Percentiles rank a stretch among this genome's conserved stretches.
These are phyloP conservation scores for Flaveria brownii DNA, from an alignment of 129 eudicot genomes.

Conservation along the genomic window DNA sequence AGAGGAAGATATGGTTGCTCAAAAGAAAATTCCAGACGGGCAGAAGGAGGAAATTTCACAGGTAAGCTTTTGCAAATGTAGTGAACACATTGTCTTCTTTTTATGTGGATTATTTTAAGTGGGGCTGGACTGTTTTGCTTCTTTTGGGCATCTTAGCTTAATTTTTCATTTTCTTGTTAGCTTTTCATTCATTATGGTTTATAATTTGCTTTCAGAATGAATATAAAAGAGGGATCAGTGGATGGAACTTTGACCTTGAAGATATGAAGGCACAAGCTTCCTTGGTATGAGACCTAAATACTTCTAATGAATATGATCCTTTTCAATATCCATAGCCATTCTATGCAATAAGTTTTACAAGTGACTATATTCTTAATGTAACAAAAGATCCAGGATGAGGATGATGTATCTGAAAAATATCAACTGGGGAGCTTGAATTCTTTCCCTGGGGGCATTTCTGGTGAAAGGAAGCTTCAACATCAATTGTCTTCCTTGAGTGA, in stretches of 20 bases:
- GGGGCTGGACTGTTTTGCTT: slow-evolving; percentile 7
- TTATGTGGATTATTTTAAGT: not conserved
- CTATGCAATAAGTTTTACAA: not conserved
- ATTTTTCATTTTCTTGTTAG: not conserved
- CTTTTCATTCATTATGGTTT: slow-evolving; percentile 17
- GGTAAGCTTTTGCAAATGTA: slow-evolving; percentile 52
- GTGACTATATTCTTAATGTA: slow-evolving; percentile 31
- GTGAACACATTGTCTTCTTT: not conserved
- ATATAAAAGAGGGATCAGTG: slow-evolving; percentile 95
- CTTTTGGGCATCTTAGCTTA: not conserved
- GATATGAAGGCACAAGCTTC: slow-evolving; percentile 99
- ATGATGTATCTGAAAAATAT: slow-evolving; percentile 52
- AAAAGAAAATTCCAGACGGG: slow-evolving; percentile 95
- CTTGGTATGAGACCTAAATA: slow-evolving; percentile 52
- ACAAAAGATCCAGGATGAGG: slow-evolving; percentile 81
- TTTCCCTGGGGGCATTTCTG: slow-evolving; percentile 29
- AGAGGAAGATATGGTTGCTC: slow-evolving; percentile 98
- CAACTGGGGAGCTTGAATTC: slow-evolving; percentile 47
- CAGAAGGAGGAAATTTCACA: slow-evolving; percentile 97
- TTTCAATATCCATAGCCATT: not conserved
- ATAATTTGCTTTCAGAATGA: slow-evolving; percentile 63
- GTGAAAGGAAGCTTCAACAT: slow-evolving; percentile 51
- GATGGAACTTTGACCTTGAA: slow-evolving; percentile 95
- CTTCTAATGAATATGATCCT: slow-evolving; percentile 7
- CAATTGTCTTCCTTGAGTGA: slow-evolving; percentile 62